Base-by-base conservation (phyloP, 192 early-diverging fungal species). In the Chytriomyces sp. region DNA sequence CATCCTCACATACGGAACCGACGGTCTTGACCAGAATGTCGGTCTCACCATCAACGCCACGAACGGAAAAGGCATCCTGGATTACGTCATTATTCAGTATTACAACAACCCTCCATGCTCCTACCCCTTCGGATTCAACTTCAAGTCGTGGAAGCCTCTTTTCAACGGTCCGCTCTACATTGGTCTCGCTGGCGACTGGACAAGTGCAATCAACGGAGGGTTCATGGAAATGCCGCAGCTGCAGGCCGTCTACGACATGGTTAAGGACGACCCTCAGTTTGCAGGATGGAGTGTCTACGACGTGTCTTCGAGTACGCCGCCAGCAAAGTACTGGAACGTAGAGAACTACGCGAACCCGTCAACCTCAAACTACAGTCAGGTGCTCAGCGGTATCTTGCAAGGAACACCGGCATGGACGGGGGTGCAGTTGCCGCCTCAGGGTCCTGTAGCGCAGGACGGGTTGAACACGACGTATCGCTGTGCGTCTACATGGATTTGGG, bases 71-170 rank as follows among this genome's bases (percentile, higher is more conserved):
- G n/a, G 28, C 25, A 6, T 28, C 7, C 32, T 59, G 4, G 69
- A 71, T 32, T 71, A 71, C 57, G 41, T 71, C 34, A 39, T 59
- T 25, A 52, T 71, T 22, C 69, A 71, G 69, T 71, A 59, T 39
- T 71, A 71, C 69, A 71, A 71, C 39, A 71, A 71, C 57, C 55
- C 55, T 25, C 39, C 38, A 26, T 71, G 69, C 39, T 36, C 69
- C 5, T 58, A 59, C 37, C 56, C 56, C 14, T 71, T 59, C 39
- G 57, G 40, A 10, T 58, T 60, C 38, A 71, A 71, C 53, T 71
- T 37, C 37, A 36, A 8, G 7, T 40, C 19, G 14, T 71, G 69
- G 69, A 60, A 32, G 10, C 37, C 30, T 10, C 19, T 59, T 8
- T 56, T 38, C 26, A 39, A 60, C 30, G 30, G 32, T 32, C 55